Conservation (phyloP, 164 flowering plant genomes). For the Magnolia sinica region DNA sequence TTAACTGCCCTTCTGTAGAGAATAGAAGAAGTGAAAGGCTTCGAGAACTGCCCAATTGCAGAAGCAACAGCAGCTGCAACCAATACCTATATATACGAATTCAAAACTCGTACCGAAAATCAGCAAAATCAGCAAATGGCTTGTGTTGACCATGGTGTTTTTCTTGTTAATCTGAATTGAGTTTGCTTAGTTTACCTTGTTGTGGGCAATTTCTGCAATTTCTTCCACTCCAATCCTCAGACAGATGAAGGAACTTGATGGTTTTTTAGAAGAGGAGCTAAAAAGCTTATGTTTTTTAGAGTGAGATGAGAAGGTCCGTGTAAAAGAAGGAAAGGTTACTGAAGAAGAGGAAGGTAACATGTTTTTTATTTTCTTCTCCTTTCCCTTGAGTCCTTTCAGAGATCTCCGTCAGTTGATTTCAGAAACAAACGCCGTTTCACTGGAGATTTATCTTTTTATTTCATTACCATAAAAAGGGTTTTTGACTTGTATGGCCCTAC, state of each 20-base stretch:
- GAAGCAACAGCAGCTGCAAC: slow-evolving; percentile 62
- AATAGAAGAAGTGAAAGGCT: slow-evolving; percentile 61
- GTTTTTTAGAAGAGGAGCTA: not conserved
- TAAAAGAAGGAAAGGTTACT: not conserved
- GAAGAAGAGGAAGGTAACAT: not conserved
- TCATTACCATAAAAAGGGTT: too few species aligned
- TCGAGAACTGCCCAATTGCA: slow-evolving; percentile 70
- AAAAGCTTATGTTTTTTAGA: not conserved
- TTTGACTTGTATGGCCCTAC: too few species aligned
- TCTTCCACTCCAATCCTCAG: slow-evolving; percentile 23
- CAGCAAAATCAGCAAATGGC: not conserved
- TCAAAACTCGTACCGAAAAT: not conserved
- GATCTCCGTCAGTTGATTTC: too few species aligned
- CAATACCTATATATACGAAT: slow-evolving; percentile 39
- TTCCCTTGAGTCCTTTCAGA: too few species aligned
- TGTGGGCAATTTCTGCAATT: slow-evolving; percentile 33
- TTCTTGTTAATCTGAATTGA: slow-evolving; percentile 1
- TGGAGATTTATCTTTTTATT: too few species aligned
- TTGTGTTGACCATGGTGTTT: not conserved
- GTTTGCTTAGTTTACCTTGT: slow-evolving; percentile 32
- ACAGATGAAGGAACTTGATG: slow-evolving; percentile 10
- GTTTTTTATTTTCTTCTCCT: not conserved
- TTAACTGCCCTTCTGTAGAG: slow-evolving; percentile 51
- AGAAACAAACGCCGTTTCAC: too few species aligned
- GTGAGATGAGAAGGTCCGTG: not conserved